Evolutionary conservation across 1,139 yeast genomes (phyloP).

Genomic region (Ogataea hybrid): DNA sequence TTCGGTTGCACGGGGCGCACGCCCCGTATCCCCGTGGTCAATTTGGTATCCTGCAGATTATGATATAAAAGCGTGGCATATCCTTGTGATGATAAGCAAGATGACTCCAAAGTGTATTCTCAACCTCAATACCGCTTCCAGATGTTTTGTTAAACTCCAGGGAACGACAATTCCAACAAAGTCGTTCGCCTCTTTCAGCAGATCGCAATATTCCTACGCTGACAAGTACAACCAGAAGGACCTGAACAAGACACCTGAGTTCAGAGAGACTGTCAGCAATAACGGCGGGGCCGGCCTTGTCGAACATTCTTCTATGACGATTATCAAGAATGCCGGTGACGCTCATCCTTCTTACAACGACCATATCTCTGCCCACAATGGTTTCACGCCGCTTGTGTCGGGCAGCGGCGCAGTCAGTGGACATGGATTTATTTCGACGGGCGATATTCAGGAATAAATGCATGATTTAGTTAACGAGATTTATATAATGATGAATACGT

Average conservation of each 20-base stretch:
- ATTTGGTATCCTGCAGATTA: neutral
- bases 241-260: slow-evolving; percentile 13
- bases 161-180: slow-evolving; percentile 14
- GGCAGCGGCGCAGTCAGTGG: slow-evolving; percentile 27
- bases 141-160: slow-evolving; percentile 22
- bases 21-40: slow-evolving; percentile 10
- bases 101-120: slow-evolving; percentile 25
- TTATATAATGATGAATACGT: neutral
- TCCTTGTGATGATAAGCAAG: neutral
- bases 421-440: slow-evolving; percentile 24
- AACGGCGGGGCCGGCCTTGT: slow-evolving; percentile 30
- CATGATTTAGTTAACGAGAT: neutral
- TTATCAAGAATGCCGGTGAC: slow-evolving; percentile 26
- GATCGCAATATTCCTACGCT: slow-evolving; percentile 20
- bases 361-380: slow-evolving; percentile 12
- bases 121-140: slow-evolving; percentile 27
- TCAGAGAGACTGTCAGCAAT: slow-evolving; percentile 24
- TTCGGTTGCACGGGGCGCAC: slow-evolving; percentile 9
- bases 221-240: slow-evolving; percentile 27
- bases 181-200: slow-evolving; percentile 25
- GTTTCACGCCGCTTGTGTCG: slow-evolving; percentile 33
- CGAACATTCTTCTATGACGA: slow-evolving; percentile 28
- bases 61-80: neutral
- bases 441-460: slow-evolving; percentile 7
- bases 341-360: slow-evolving; percentile 11